Conservation (phyloP, 176 grass and related monocot genomes). For the Tillandsia fasciculata region DNA sequence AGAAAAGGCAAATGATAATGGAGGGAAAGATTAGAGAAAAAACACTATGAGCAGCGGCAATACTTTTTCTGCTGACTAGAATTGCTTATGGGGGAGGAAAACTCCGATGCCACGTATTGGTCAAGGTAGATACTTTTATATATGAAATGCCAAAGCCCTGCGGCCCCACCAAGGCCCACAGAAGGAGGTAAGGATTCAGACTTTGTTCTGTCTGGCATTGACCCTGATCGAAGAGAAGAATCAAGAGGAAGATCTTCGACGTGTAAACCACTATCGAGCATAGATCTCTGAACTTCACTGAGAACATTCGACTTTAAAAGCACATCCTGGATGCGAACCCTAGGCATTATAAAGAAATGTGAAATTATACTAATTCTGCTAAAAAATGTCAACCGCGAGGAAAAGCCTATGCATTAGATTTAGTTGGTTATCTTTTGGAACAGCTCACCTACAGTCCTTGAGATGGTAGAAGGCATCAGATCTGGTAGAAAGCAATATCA, state of each 20-base stretch:
- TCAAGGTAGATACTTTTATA: conserved; percentile 88
- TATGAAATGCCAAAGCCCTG: conserved; percentile 97
- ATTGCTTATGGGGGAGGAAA: conserved; percentile 48
- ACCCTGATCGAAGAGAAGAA: conserved; percentile 21
- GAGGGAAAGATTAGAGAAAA: conserved; percentile 2
- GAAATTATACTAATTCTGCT: background rate
- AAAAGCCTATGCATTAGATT: background rate
- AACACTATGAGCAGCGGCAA: background rate
- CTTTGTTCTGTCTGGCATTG: conserved; percentile 18
- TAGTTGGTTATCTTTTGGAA: conserved; percentile 8
- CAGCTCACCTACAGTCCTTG: conserved; percentile 80
- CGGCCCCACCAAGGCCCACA: conserved; percentile 52
- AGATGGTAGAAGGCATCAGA: conserved; percentile 94
- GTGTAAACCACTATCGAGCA: conserved; percentile 48
- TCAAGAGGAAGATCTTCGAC: conserved; percentile 70
- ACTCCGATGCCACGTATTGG: conserved; percentile 86
- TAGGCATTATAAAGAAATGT: conserved; percentile 13
- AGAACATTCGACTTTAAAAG: conserved; percentile 82
- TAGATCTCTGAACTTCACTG: conserved; percentile 68
- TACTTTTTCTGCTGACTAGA: conserved; percentile 85
- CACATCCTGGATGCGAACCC: conserved; percentile 66
- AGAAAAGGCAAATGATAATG: background rate
- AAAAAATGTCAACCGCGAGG: background rate
- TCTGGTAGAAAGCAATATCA: conserved; percentile 63
- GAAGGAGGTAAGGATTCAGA: conserved; percentile 35